These are phyloP conservation scores for Pythium folliculosum DNA, from an alignment of 352 stramenopile genomes.

Conservation along the genomic window DNA sequence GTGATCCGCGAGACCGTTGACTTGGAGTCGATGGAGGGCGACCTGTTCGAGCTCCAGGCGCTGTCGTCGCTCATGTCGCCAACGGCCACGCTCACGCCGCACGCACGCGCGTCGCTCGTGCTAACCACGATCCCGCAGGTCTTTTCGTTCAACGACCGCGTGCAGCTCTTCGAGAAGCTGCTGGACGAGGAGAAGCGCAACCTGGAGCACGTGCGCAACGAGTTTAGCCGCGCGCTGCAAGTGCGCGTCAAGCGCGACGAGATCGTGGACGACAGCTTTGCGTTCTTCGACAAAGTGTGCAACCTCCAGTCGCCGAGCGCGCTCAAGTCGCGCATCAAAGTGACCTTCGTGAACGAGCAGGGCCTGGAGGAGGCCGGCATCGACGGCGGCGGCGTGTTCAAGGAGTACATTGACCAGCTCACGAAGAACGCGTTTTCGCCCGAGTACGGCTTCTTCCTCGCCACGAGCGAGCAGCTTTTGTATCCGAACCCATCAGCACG, in stretches of 20 bases:
- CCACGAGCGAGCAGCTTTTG: constrained; percentile 82
- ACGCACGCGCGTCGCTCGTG: constrained; percentile 52
- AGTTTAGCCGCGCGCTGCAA: constrained; percentile 55
- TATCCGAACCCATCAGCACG: constrained; percentile 94
- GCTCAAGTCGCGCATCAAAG: constrained; percentile 90
- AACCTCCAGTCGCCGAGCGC: constrained; percentile 48
- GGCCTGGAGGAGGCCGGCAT: constrained; percentile 95
- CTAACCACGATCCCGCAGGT: constrained; percentile 79
- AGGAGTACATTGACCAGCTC: constrained; percentile 95
- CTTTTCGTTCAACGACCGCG: constrained; percentile 77
- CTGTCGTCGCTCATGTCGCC: constrained; percentile 49
- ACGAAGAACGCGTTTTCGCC: constrained; percentile 90
- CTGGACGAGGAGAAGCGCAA: constrained; percentile 63
- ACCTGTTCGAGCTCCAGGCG: constrained; percentile 43
- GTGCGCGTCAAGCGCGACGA: constrained; percentile 71
- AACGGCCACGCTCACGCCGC: constrained; percentile 32
- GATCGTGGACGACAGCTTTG: constrained; percentile 92
- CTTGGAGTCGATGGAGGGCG: constrained; percentile 64
- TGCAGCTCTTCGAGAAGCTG: constrained; percentile 74
- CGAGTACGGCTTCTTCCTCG: constrained; percentile 81
- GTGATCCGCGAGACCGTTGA: constrained; percentile 65
- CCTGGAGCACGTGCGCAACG: constrained; percentile 48
- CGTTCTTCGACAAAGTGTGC: constrained; percentile 67
- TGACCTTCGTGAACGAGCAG: constrained; percentile 93
- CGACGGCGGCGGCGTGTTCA: constrained; percentile 97